Conservation (phyloP, 352 stramenopile species). For the Phytophthora palmivora region DNA sequence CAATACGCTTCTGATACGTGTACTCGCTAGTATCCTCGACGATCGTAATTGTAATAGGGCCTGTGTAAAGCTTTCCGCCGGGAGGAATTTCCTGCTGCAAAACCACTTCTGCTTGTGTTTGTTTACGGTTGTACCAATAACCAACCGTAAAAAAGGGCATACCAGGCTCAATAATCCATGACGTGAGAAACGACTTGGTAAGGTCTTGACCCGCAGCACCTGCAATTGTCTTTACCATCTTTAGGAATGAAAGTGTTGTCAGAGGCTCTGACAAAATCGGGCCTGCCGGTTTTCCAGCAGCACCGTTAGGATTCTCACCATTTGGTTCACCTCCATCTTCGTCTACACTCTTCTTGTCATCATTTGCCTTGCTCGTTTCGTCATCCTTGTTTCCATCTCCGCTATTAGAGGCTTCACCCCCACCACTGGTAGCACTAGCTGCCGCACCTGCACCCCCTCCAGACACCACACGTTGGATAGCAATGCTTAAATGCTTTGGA, state of each 20-base stretch:
- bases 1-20: conserved; percentile 82
- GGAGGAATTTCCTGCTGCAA: conserved; percentile 84
- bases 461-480: conserved; percentile 80
- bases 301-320: conserved; percentile 21
- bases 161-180: conserved; percentile 82
- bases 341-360: conserved; percentile 40
- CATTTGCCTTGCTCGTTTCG: conserved; percentile 22
- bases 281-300: conserved; percentile 29
- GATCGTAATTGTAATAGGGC: conserved; percentile 85
- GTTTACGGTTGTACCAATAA: conserved; percentile 91
- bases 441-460: conserved; percentile 38
- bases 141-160: conserved; percentile 90
- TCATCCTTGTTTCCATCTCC: conserved; percentile 54
- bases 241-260: conserved; percentile 80
- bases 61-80: conserved; percentile 81
- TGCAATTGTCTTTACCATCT: conserved; percentile 84
- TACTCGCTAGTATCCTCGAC: conserved; percentile 89
- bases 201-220: conserved; percentile 78
- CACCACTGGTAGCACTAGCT: conserved; percentile 31
- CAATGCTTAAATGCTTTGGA: conserved; percentile 73
- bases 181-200: conserved; percentile 81
- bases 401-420: conserved; percentile 36
- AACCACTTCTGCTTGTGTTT: conserved; percentile 87
- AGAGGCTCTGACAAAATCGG: conserved; percentile 54
- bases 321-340: conserved; percentile 39